Evolutionary conservation across 1,139 yeast genomes (phyloP).

Genomic region (Magnusiomyces tetraspermus): DNA sequence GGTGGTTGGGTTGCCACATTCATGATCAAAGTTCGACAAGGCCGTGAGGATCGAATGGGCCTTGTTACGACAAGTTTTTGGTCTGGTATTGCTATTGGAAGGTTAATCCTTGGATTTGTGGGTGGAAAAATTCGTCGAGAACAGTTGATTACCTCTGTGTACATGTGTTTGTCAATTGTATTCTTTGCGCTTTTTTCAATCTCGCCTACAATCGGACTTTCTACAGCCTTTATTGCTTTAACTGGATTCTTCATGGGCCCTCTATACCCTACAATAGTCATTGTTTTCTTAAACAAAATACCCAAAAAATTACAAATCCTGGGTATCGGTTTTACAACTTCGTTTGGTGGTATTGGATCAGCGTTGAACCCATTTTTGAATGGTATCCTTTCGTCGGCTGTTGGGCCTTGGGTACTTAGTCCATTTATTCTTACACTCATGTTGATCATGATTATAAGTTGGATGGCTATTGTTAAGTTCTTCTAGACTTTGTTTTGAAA

Average conservation of each 20-base stretch:
- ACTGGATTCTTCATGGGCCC: constrained; percentile 74
- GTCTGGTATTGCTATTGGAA: constrained; percentile 59
- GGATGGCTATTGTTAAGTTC: constrained; percentile 18
- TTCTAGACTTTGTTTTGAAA: not conserved
- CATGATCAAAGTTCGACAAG: constrained; percentile 47
- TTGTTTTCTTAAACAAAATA: constrained; percentile 51
- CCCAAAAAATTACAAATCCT: constrained; percentile 55
- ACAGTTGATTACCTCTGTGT: constrained; percentile 17
- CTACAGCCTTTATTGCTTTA: constrained; percentile 38
- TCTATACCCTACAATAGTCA: constrained; percentile 65
- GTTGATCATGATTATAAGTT: constrained; percentile 21
- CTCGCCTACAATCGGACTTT: constrained; percentile 22
- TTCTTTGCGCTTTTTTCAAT: constrained; percentile 26
- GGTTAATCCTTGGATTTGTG: constrained; percentile 38
- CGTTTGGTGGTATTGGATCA: constrained; percentile 74
- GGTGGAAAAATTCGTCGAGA: constrained; percentile 26
- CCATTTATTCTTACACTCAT: constrained; percentile 26
- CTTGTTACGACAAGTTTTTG: constrained; percentile 64
- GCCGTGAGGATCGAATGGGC: constrained; percentile 40
- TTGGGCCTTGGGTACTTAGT: constrained; percentile 25
- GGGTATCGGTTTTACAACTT: constrained; percentile 69
- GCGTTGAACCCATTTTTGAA: constrained; percentile 38
- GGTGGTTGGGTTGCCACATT: constrained; percentile 69
- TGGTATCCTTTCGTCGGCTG: constrained; percentile 25
- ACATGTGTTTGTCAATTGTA: constrained; percentile 20